These are phyloP conservation scores for Trichoderma koningiopsis DNA, from an alignment of 2,329 filamentous ascomycete genomes.

Conservation along the genomic window DNA sequence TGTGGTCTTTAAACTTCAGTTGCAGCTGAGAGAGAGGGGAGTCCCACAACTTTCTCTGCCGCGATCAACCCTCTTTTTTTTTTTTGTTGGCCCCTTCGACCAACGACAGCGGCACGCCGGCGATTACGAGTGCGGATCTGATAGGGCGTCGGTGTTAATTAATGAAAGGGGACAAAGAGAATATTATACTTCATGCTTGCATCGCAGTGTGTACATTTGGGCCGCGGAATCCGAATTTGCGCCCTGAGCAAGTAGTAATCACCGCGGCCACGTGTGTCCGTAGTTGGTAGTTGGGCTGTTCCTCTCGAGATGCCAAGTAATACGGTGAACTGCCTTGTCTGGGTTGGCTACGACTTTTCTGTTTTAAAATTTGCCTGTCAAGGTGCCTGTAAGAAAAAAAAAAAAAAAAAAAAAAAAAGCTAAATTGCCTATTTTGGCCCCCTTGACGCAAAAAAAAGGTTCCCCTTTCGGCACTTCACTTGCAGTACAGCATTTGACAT, in stretches of 20 bases:
- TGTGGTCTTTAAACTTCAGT: neutral
- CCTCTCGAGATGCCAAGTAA: neutral
- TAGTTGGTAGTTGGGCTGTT: neutral
- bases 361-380: too few species aligned
- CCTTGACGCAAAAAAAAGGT: neutral
- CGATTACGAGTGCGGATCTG: neutral
- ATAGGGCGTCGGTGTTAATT: constrained; percentile 3
- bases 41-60: neutral
- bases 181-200: neutral
- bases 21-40: neutral
- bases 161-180: neutral
- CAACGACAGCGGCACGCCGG: neutral
- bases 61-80: neutral
- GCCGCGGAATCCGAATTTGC: neutral
- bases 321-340: neutral
- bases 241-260: neutral
- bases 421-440: constrained; percentile 3
- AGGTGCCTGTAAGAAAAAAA: too few species aligned
- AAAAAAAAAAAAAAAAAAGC: neutral
- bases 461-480: neutral
- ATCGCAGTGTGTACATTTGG: neutral
- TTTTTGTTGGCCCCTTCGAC: neutral
- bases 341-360: neutral
- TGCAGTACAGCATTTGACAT: neutral
- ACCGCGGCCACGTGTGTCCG: neutral